Conservation (phyloP, 2,329 filamentous ascomycete genomes). For the Calcarisporium arbuscula region DNA sequence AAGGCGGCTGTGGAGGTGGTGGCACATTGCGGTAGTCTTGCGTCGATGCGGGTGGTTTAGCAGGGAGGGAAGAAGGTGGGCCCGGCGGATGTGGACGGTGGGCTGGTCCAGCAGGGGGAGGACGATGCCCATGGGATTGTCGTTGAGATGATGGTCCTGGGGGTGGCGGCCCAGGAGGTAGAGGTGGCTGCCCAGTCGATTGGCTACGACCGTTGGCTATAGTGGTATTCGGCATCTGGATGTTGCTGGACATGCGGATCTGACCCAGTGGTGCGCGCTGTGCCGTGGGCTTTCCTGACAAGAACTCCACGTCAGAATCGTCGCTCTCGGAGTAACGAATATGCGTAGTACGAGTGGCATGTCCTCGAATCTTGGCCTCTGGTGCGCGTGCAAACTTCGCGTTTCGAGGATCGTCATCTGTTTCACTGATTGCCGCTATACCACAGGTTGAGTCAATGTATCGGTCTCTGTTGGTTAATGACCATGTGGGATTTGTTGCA, state of each 20-base stretch:
- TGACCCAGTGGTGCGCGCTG: slow-evolving; percentile 23
- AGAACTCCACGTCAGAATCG: slow-evolving; percentile 39
- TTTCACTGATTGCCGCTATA: slow-evolving; percentile 30
- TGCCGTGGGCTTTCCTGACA: slow-evolving; percentile 24
- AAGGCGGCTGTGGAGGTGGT: slow-evolving; percentile 15
- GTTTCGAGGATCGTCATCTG: slow-evolving; percentile 15
- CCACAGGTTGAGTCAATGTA: slow-evolving; percentile 43
- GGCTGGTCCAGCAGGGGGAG: slow-evolving; percentile 16
- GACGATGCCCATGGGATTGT: slow-evolving; percentile 15
- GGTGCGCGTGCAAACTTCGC: slow-evolving; percentile 16
- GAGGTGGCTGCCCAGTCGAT: slow-evolving; percentile 25
- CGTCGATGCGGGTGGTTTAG: slow-evolving; percentile 20
- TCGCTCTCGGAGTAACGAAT: slow-evolving; percentile 41
- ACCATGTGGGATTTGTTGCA: slow-evolving; percentile 43
- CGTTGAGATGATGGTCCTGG: slow-evolving; percentile 17
- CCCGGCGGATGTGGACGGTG: slow-evolving; percentile 11
- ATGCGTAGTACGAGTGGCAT: slow-evolving; percentile 28
- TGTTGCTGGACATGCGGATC: slow-evolving; percentile 34
- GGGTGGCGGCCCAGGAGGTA: slow-evolving; percentile 32
- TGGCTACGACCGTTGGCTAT: slow-evolving; percentile 11
- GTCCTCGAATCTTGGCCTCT: slow-evolving; percentile 27
- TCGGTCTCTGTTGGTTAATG: slow-evolving; percentile 37
- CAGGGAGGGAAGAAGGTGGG: slow-evolving; percentile 20
- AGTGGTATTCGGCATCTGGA: slow-evolving; percentile 27
- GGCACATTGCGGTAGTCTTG: slow-evolving; percentile 22